Base-by-base conservation (phyloP, 202 grass and related monocot species). In the Zoysia matrella region DNA sequence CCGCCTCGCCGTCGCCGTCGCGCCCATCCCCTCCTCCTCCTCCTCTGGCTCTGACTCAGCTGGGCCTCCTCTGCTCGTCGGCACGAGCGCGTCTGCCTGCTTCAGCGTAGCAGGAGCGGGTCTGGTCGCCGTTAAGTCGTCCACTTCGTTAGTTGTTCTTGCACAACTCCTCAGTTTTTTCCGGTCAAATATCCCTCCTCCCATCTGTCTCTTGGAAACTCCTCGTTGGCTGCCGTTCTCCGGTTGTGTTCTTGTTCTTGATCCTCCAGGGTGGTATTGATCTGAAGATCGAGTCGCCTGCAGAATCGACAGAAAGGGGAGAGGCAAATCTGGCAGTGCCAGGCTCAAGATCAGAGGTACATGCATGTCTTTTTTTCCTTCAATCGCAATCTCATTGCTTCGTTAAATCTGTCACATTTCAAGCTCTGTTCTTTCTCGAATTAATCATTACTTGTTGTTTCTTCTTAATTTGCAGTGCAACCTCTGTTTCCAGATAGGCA, bases 161-260 rank as follows among this genome's bases (percentile, higher is more conserved):
- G 36, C 47, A 77, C 74, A 71, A 55, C 74, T 65, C 64, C 43
- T 22, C 54, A 2, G 11, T 39, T 42, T 1, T 54, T 47, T 44
- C 14, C 51, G 51, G 68, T 50, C 75, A 73, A 73, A 41, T 15
- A 6, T 39, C 53, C 13, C 39, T 11, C 57, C 11, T 63, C 18
- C 16, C 12, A 15, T 5, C 11, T 30, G 5, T 30, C 36, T 74
- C 52, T 74, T 52, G 46, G 84, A 74, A 86, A 49, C 11, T 81
- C 70, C 39, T 71, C 1, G 69, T 65, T 51, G 4, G 14, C 0
- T 52, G 53, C 71, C 71, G 22, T 62, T 11, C 56, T 22, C 55
- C 7, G 2, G 30, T 36, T 36, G 30, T 36, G 30, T 12, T 49
- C 54, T 71, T 18, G 84, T 74, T 86, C 70, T 80, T 80, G 69